Evolutionary conservation across 1,139 yeast genomes (phyloP).

Genomic region (Yamadazyma membranifaciens): DNA sequence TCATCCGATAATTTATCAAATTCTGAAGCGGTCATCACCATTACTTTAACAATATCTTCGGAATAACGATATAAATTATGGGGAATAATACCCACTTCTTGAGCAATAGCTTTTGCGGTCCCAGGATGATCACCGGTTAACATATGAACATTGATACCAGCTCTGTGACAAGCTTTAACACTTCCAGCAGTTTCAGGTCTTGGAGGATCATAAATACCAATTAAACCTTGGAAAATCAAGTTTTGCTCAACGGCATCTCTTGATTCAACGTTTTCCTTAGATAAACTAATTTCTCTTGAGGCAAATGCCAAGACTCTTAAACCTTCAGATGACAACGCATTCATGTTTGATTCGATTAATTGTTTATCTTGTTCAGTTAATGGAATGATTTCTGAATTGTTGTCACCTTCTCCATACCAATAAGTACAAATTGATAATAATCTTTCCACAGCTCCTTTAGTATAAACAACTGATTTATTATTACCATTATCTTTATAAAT

Average conservation of each 20-base stretch:
- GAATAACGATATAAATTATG: conserved; percentile 37
- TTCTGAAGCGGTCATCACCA: conserved; percentile 48
- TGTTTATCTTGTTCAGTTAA: conserved; percentile 24
- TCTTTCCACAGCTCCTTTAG: conserved; percentile 57
- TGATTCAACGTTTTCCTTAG: conserved; percentile 11
- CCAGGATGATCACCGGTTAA: conserved; percentile 56
- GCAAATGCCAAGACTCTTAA: conserved; percentile 49
- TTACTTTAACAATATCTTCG: conserved; percentile 31
- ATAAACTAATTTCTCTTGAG: conserved; percentile 17
- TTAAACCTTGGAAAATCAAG: conserved; percentile 45
- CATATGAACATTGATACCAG: conserved; percentile 55
- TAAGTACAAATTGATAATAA: conserved; percentile 37
- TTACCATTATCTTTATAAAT: conserved; percentile 26
- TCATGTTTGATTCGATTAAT: conserved; percentile 30
- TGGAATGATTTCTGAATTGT: conserved; percentile 10
- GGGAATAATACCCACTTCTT: conserved; percentile 50
- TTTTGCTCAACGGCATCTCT: conserved; percentile 32
- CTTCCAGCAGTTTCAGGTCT: conserved; percentile 48
- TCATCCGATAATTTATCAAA: conserved; percentile 35
- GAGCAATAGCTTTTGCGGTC: conserved; percentile 53
- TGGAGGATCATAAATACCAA: conserved; percentile 56
- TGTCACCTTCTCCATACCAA: conserved; percentile 29
- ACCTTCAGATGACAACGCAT: conserved; percentile 39
- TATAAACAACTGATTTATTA: conserved; percentile 25
- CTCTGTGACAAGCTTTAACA: conserved; percentile 44